Evolutionary conservation across 768 basidiomycete species (phyloP).

Genomic region (Boletus reticulatus): DNA sequence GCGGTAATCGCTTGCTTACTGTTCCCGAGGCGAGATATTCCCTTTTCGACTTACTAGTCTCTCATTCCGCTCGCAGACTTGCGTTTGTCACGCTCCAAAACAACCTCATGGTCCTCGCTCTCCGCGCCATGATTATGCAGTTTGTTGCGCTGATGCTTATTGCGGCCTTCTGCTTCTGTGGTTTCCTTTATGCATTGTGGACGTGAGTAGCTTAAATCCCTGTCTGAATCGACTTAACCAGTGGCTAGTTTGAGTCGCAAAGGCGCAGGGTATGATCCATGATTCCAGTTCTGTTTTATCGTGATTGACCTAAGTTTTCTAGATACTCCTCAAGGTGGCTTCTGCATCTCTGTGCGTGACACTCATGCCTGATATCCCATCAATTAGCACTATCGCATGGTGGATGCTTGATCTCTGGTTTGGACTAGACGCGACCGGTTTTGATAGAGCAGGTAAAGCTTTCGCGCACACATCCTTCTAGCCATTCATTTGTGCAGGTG

Average conservation of each 20-base stretch:
- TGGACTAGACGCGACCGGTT: constrained; percentile 92
- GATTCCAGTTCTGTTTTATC: neutral
- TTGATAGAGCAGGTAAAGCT: constrained; percentile 72
- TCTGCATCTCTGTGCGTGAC: neutral
- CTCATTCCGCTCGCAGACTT: constrained; percentile 46
- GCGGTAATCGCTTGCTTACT: constrained; percentile 88
- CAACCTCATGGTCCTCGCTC: constrained; percentile 74
- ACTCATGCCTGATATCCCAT: neutral
- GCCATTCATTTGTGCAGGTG: constrained; percentile 37
- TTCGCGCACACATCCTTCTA: neutral
- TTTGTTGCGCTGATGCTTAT: constrained; percentile 83
- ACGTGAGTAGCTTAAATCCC: constrained; percentile 55
- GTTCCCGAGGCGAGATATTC: constrained; percentile 69
- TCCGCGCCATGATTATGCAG: constrained; percentile 92
- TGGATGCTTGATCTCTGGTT: constrained; percentile 96
- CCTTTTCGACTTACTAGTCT: neutral
- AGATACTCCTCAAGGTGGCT: constrained; percentile 37
- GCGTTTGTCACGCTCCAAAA: constrained; percentile 89
- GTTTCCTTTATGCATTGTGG: constrained; percentile 92
- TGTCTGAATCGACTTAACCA: constrained; percentile 7
- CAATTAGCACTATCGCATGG: constrained; percentile 70
- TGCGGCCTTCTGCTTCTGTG: constrained; percentile 87
- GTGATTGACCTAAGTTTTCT: constrained; percentile 16
- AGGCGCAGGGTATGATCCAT: constrained; percentile 46
- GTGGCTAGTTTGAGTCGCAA: constrained; percentile 56